phyloP scores from a whole-genome alignment of 225 moss, liverwort and hornwort species.

The Neckera pumila region DNA sequence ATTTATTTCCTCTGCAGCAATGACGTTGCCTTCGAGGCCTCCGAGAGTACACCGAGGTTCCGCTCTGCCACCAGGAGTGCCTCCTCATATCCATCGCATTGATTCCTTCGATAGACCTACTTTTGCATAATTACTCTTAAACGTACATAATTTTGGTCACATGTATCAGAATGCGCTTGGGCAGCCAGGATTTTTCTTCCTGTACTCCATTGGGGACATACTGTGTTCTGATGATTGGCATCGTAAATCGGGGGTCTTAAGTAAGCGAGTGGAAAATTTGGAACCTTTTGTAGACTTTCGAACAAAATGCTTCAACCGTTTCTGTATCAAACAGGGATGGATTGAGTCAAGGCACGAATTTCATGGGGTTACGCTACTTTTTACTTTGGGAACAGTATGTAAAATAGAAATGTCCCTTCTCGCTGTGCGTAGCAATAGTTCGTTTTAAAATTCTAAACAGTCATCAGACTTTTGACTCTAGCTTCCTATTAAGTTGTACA shows the following conservation, averaged over 20 bases:
- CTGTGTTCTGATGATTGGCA: neutral
- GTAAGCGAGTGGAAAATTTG: neutral
- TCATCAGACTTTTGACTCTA: neutral
- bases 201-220: neutral
- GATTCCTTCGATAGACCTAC: neutral
- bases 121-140: neutral
- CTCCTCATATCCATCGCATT: constrained; percentile 28
- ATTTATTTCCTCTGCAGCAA: neutral
- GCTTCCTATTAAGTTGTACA: neutral
- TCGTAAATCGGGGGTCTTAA: neutral
- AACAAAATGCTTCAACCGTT: neutral
- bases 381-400: neutral
- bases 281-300: neutral
- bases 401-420: neutral
- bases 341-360: neutral
- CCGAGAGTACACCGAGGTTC: constrained; percentile 15
- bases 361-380: neutral
- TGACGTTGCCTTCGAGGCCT: neutral
- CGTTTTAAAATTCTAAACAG: too few species aligned
- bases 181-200: neutral
- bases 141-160: neutral
- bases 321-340: neutral
- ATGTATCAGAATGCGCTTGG: neutral
- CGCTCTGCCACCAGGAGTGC: constrained; percentile 27
- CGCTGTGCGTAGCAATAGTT: neutral